Evolutionary conservation across 192 early-diverging fungal genomes (phyloP).

Genomic region (Coemansia umbellata): DNA sequence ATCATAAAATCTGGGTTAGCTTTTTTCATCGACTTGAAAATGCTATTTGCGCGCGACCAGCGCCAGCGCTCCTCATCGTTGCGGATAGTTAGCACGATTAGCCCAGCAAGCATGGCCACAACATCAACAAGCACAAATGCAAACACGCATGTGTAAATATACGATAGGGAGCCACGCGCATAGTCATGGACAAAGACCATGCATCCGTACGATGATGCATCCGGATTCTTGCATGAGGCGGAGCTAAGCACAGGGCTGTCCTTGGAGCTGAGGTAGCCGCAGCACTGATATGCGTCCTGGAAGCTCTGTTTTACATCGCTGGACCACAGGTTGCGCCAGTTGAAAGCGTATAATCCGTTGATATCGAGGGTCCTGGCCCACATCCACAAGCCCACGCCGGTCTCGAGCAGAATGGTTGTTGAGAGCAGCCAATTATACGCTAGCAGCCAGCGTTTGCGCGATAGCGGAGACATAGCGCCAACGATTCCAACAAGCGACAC

Average conservation of each 20-base stretch:
- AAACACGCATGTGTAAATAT: slow-evolving; percentile 40
- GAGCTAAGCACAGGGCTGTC: slow-evolving; percentile 26
- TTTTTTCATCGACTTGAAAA: slow-evolving; percentile 30
- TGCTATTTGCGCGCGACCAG: slow-evolving; percentile 39
- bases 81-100: slow-evolving; percentile 33
- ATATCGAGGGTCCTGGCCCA: slow-evolving; percentile 37
- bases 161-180: slow-evolving; percentile 19
- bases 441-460: slow-evolving; percentile 29
- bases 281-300: slow-evolving; percentile 28
- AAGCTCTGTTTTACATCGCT: slow-evolving; percentile 17
- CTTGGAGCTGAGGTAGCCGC: slow-evolving; percentile 32
- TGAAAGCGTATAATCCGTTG: slow-evolving; percentile 31
- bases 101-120: slow-evolving; percentile 24
- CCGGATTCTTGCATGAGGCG: slow-evolving; percentile 7
- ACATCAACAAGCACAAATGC: slow-evolving; percentile 38
- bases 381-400: slow-evolving; percentile 36
- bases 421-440: slow-evolving; percentile 15
- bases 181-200: slow-evolving; percentile 36
- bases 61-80: slow-evolving; percentile 45
- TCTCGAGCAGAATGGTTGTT: slow-evolving; percentile 17
- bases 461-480: slow-evolving; percentile 25
- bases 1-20: too few relatives aligned
- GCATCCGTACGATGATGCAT: slow-evolving; percentile 21
- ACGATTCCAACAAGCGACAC: slow-evolving; percentile 18
- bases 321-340: slow-evolving; percentile 43